phyloP scores from a whole-genome alignment of 768 basidiomycete species.

The Rossbeevera mucosa region DNA sequence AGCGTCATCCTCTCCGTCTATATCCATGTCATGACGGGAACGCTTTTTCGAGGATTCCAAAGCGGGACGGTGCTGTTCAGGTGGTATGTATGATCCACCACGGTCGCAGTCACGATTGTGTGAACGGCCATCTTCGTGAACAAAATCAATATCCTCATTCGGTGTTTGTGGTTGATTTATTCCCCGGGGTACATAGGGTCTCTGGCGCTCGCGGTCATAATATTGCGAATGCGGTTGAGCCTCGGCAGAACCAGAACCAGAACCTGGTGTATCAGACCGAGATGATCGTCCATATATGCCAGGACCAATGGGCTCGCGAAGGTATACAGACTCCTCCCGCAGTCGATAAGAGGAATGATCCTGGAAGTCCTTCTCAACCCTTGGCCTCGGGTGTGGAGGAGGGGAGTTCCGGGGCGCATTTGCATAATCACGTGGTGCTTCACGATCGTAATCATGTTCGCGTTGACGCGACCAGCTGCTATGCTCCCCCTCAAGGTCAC shows the following conservation, averaged over 20 bases:
- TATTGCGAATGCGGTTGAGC: conserved; percentile 44
- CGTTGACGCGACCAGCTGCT: conserved; percentile 32
- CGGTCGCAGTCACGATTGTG: conserved; percentile 36
- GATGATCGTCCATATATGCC: conserved; percentile 35
- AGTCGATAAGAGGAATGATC: conserved; percentile 29
- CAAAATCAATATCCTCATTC: conserved; percentile 48
- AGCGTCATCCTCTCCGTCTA: conserved; percentile 51
- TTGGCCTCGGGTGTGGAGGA: conserved; percentile 36
- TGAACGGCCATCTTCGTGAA: conserved; percentile 50
- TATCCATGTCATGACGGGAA: conserved; percentile 59
- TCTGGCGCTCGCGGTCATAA: conserved; percentile 47
- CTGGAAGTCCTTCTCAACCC: conserved; percentile 29
- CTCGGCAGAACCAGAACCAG: conserved; percentile 49
- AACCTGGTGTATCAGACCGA: conserved; percentile 57
- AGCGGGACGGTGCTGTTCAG: conserved; percentile 37
- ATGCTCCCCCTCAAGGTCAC: conserved; percentile 48
- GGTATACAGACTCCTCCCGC: conserved; percentile 27
- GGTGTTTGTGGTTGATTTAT: conserved; percentile 36
- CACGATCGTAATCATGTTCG: conserved; percentile 43
- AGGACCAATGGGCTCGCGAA: conserved; percentile 30
- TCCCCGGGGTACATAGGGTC: conserved; percentile 50
- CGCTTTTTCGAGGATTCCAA: conserved; percentile 52
- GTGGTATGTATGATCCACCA: conserved; percentile 30
- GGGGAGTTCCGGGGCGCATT: conserved; percentile 39
- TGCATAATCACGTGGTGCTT: conserved; percentile 31